phyloP scores from a whole-genome alignment of 331 rosid species.

The Acacia concinna region DNA sequence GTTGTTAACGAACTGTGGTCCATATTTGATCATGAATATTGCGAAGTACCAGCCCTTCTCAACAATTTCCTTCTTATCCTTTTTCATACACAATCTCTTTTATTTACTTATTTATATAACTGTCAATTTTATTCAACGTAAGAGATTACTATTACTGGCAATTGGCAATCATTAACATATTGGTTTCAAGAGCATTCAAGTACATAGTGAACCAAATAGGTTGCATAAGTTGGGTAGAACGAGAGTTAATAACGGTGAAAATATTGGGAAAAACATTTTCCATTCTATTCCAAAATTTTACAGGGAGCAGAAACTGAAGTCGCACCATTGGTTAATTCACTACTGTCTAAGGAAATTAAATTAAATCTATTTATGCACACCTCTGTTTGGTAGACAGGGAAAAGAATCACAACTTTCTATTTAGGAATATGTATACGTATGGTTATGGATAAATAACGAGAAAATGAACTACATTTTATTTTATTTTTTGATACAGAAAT shows the following conservation, averaged over 20 bases:
- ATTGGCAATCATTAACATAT: background rate
- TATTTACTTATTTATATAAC: background rate
- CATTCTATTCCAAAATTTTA: background rate
- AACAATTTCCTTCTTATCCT: background rate
- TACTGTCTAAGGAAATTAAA: background rate
- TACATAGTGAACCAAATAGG: background rate
- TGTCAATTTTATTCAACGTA: background rate
- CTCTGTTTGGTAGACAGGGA: background rate
- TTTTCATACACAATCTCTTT: background rate
- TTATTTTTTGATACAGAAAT: too few species aligned
- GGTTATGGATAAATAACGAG: background rate
- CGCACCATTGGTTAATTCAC: background rate
- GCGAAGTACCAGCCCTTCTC: background rate
- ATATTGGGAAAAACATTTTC: background rate
- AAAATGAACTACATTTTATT: too few species aligned
- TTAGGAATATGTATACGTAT: background rate
- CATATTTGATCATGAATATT: background rate
- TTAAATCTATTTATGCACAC: background rate
- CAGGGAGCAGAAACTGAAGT: background rate
- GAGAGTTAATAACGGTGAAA: background rate
- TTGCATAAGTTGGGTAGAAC: background rate
- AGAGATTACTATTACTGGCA: background rate
- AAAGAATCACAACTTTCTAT: background rate
- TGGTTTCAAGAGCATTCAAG: background rate
- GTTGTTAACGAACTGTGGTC: background rate